Base-by-base conservation (phyloP, 2,329 filamentous ascomycete species). In the Aspergillus floridensis region DNA sequence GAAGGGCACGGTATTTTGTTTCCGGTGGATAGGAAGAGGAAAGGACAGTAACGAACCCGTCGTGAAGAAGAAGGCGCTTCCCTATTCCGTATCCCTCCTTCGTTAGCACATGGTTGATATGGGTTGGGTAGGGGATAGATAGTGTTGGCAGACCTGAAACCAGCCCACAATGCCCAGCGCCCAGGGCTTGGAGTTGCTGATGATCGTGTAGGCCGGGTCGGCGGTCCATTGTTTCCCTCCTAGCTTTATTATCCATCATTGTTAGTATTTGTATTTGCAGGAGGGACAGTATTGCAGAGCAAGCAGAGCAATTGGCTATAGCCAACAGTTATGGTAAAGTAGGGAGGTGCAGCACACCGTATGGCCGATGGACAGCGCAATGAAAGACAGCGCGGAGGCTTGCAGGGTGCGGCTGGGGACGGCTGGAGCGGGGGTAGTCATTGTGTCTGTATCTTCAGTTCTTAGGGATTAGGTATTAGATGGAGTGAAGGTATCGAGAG, bases 161-260 rank as follows among this genome's bases (percentile, higher is more conserved):
- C 53, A 55, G 41, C 53, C 53, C 5, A 55, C 53, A 11, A 55
- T 48, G 26, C 53, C 53, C 7, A 29, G 16, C 22, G 53, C 53
- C 53, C 53, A 55, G 4, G 53, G 53, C 41, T 55, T 47, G 24
- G 41, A 35, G 41, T 46, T 46, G 5, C 41, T 12, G 41, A 55
- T 55, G 41, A 31, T 46, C 10, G 41, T 29, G 24, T 22, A 55
- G 7, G 24, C 41, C 3, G 53, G 53, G n/a, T 55, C 53, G 21
- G 53, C 41, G 53, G 44, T 55, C 53, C 53, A 55, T 55, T 55
- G 53, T 1, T 12, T 31, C 1, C 53, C 53, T 22, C 53, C 53
- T 16, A 55, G 24, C 53, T 35, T 12, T 16, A 35, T 1, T 10
- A 12, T 48, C 11, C 5, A 31, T 7, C 1, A 1, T 12, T 1